Base-by-base conservation (phyloP, 2,329 filamentous ascomycete genomes). In the Berkeleyomyces basicola region DNA sequence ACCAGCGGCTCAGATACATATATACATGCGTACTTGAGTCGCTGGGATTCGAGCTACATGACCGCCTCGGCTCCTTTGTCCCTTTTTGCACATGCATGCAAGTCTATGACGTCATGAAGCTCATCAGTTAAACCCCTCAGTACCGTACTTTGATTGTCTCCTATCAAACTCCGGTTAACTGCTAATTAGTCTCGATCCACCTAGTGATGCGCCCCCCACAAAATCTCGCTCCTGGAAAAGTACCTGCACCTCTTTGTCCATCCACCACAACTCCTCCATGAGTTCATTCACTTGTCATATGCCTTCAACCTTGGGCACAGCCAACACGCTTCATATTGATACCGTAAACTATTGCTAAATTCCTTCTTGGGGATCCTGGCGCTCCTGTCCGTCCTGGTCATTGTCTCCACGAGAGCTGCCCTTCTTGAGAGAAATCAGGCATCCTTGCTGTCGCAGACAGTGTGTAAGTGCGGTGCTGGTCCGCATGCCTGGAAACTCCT, bases 361-460 rank as follows among this genome's bases (percentile, higher is more conserved):
- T 6, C 23, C 58, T 9, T 14, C 11, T 11, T 47, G 23, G 43
- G 43, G 42, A 7, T 16, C 9, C 10, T 36, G 11, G 14, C 37
- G 74, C 2, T 74, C 74, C 1, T 76, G 75, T 2, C 75, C 76
- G 16, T 77, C 77, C 3, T 75, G 76, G 11, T 75, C 76, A 46
- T 74, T 75, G n/a, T 77, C 75, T 9, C 75, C 74, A 11, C 71
- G 72, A 64, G 90, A 86, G 67, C 88, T 90, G 11, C 88, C 88
- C 71, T 92, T 93, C 75, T 92, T 92, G 66, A 92, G 88, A 43
- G 88, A 88, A 65, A 93, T 90, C 59, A 90, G 83, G 69, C 88
- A 88, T 3, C 88, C 88, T 73, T 92, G 88, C 68, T 87, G 79
- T 71, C 89, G 88, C 63, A 93, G 75, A 40, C 81, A 78, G 71